phyloP scores from a whole-genome alignment of 805 yeast species.

The Jamesozyma piceae region DNA sequence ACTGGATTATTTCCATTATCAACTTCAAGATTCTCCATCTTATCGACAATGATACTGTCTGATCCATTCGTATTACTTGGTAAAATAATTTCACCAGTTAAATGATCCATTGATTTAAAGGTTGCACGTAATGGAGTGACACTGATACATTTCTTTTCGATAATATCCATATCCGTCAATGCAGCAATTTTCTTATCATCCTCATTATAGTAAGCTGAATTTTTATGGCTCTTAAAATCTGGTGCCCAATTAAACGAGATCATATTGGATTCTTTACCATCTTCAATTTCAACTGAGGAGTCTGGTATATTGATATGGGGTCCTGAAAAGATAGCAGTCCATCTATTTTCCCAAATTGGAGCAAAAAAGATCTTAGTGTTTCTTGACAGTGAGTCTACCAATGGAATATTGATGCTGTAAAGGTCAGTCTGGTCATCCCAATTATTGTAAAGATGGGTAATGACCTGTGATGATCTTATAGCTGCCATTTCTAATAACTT shows the following conservation, averaged over 20 bases:
- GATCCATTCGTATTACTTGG: not conserved
- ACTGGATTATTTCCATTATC: not conserved
- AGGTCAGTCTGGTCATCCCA: slow-evolving; percentile 59
- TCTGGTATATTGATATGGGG: slow-evolving; percentile 8
- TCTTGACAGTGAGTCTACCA: slow-evolving; percentile 42
- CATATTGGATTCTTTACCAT: slow-evolving; percentile 35
- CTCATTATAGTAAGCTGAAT: slow-evolving; percentile 22
- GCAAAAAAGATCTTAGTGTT: slow-evolving; percentile 59
- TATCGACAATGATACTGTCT: slow-evolving; percentile 5
- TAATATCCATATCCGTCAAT: slow-evolving; percentile 54
- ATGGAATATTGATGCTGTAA: slow-evolving; percentile 78
- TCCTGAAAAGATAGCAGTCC: slow-evolving; percentile 56
- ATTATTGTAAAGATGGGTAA: slow-evolving; percentile 46
- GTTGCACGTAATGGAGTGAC: slow-evolving; percentile 68
- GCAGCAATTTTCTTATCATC: not conserved
- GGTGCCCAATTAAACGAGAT: slow-evolving; percentile 75
- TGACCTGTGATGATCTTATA: slow-evolving; percentile 51
- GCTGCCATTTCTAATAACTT: slow-evolving; percentile 55
- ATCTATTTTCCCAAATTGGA: slow-evolving; percentile 71
- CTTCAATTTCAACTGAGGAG: slow-evolving; percentile 37
- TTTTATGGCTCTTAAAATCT: slow-evolving; percentile 44
- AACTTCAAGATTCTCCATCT: not conserved
- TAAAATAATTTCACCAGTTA: slow-evolving; percentile 16
- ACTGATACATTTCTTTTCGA: slow-evolving; percentile 54
- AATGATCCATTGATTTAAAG: slow-evolving; percentile 35